Base-by-base conservation (phyloP, 1,284 basidiomycete species). In the Trametes polyzona region DNA sequence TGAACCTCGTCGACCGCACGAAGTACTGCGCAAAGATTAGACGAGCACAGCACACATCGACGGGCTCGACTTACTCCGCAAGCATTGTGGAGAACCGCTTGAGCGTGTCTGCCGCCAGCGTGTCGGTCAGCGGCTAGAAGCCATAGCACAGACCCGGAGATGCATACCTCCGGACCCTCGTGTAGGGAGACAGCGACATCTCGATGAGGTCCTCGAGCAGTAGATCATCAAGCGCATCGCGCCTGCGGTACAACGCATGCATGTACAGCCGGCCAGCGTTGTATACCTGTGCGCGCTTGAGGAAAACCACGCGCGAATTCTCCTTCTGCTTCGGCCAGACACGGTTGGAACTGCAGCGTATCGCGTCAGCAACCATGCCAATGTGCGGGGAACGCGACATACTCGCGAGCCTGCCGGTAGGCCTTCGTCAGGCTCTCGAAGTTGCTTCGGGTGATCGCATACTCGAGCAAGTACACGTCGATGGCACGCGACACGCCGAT, bases 171-270 rank as follows among this genome's bases (percentile, higher is more conserved):
- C 93, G 78, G 36, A 95, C 84, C 65, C 89, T 78, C 5, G 88
- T 88, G 67, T 96, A 96, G 0, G 88, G 88, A 0, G 93, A 96
- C 27, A 98, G 78, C 42, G 92, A 92, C 55, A 97, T 80, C 65
- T 95, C 92, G 26, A 92, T 82, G 43, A 98, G 74, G 69, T 94
- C 91, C 33, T 76, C 74, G 43, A 98, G 82, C 19, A 98, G 76
- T 59, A 76, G 77, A 71, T 97, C 94, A 65, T 96, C 93, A 16
- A 94, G 78, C 21, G 79, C 84, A 5, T 92, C 90, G 32, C 96
- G 86, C 46, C 83, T 80, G 40, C 95, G 90, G 72, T 93, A 93
- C 65, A 95, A 78, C 6, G 87, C 81, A 67, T 92, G 88, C 77
- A 94, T 83, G 64, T 92, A 90, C 37, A 89, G 73, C 44, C 90